Evolutionary conservation across 371 early-diverging fungal species (phyloP).

Genomic region (Paraphysoderma sedebokerense): DNA sequence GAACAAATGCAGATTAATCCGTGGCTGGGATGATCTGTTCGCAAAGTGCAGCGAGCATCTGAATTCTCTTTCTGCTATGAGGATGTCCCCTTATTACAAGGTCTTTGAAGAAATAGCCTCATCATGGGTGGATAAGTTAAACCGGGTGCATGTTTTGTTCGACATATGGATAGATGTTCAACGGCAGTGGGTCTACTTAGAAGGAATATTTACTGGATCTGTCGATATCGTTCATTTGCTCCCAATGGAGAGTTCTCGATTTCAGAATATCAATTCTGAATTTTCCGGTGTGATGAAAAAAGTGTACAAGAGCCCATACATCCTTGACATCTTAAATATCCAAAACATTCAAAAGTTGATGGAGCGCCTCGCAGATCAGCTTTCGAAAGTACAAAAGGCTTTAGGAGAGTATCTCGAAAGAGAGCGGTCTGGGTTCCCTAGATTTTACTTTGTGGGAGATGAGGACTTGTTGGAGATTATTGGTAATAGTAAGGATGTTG

Average conservation of each 20-base stretch:
- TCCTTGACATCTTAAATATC: conserved; percentile 83
- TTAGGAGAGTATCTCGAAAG: conserved; percentile 95
- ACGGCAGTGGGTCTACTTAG: conserved; percentile 97
- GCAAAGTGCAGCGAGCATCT: conserved; percentile 88
- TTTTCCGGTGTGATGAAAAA: conserved; percentile 94
- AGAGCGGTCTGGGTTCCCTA: conserved; percentile 90
- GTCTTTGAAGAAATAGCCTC: conserved; percentile 94
- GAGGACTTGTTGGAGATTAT: conserved; percentile 97
- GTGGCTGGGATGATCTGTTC: conserved; percentile 96
- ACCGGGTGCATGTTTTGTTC: conserved; percentile 83
- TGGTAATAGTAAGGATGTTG: conserved; percentile 91
- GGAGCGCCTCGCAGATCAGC: conserved; percentile 79
- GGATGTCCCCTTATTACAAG: conserved; percentile 89
- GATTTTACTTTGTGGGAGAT: conserved; percentile 99
- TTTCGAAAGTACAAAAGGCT: conserved; percentile 92
- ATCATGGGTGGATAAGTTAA: conserved; percentile 91
- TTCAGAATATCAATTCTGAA: conserved; percentile 91
- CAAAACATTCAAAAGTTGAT: conserved; percentile 86
- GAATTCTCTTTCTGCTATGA: conserved; percentile 90
- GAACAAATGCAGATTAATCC: conserved; percentile 87
- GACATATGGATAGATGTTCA: conserved; percentile 99
- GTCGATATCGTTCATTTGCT: conserved; percentile 92
- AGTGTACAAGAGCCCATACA: conserved; percentile 91
- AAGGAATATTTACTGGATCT: conserved; percentile 91
- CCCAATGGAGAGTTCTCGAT: conserved; percentile 85